Percentiles rank a stretch among this genome's conserved stretches.
phyloP scores from a whole-genome alignment of 2,329 filamentous ascomycete genomes.

The Talaromyces rugulosus region DNA sequence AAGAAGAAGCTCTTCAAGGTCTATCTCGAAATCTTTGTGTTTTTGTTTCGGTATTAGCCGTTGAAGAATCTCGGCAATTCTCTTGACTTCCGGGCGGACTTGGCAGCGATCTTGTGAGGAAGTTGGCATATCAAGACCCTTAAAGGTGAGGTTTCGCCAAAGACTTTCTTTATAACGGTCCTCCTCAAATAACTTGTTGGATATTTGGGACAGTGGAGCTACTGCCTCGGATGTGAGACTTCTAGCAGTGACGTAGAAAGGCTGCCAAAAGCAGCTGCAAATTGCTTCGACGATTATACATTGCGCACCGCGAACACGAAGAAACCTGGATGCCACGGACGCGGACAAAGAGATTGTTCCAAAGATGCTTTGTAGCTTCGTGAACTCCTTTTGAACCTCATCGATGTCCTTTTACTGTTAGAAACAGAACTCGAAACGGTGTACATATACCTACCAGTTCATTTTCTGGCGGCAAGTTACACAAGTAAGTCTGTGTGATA shows the following conservation, averaged over 20 bases:
- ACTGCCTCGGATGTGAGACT: neutral
- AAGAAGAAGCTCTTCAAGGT: slow-evolving; percentile 3
- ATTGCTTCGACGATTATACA: slow-evolving; percentile 1
- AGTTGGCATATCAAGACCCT: slow-evolving; percentile 5
- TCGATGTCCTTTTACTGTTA: too few relatives aligned
- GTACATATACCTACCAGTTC: too few relatives aligned
- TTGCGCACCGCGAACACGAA: slow-evolving; percentile 2
- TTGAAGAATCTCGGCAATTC: neutral
- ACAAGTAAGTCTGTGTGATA: slow-evolving; percentile 2
- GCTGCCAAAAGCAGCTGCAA: neutral
- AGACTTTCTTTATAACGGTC: slow-evolving; percentile 4
- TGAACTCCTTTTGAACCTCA: slow-evolving; percentile 2
- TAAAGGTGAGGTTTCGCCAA: slow-evolving; percentile 3
- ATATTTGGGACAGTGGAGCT: too few relatives aligned
- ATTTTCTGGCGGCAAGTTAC: slow-evolving; percentile 4
- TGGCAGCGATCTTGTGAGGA: neutral
- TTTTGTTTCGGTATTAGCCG: neutral
- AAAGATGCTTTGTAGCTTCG: too few relatives aligned
- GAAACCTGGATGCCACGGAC: slow-evolving; percentile 3
- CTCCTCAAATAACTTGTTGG: too few relatives aligned
- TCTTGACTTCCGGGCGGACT: neutral
- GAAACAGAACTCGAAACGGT: too few relatives aligned
- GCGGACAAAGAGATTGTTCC: slow-evolving; percentile 1
- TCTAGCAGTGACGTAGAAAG: slow-evolving; percentile 3
- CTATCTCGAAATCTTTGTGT: neutral